Conservation (phyloP, 371 early-diverging fungal species). For the Mucor saturninus region DNA sequence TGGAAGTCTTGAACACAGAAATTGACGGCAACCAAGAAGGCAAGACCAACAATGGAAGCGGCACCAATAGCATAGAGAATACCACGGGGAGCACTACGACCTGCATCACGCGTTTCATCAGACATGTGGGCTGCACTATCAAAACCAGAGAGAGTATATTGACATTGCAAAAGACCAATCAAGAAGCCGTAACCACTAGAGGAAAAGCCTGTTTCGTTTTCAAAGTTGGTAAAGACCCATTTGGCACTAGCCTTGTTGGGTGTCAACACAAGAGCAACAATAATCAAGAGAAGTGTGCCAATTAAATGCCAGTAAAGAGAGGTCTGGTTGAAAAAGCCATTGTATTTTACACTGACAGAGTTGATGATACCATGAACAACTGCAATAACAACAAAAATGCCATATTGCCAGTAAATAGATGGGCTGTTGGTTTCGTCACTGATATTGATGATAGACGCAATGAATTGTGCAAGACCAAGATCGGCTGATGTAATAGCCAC, state of each 20-base stretch:
- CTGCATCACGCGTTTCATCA: conserved; percentile 74
- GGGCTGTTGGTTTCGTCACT: conserved; percentile 39
- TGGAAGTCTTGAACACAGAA: conserved; percentile 50
- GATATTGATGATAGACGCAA: conserved; percentile 52
- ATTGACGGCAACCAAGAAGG: conserved; percentile 45
- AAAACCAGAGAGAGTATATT: conserved; percentile 70
- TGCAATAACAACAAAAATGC: conserved; percentile 52
- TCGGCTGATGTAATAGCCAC: conserved; percentile 59
- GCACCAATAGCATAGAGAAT: conserved; percentile 61
- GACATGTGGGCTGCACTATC: conserved; percentile 80
- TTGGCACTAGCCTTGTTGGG: conserved; percentile 46
- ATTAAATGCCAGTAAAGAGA: conserved; percentile 67
- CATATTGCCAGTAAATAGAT: conserved; percentile 47
- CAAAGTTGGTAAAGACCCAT: conserved; percentile 55
- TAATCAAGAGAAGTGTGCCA: conserved; percentile 61
- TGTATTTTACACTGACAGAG: conserved; percentile 55
- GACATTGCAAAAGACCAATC: conserved; percentile 52
- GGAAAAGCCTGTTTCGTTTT: conserved; percentile 52
- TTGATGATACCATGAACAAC: conserved; percentile 63
- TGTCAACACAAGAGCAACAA: conserved; percentile 58
- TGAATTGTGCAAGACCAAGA: conserved; percentile 55
- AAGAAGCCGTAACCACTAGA: conserved; percentile 49
- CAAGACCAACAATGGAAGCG: conserved; percentile 48
- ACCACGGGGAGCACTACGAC: conserved; percentile 66
- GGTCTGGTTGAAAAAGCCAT: conserved; percentile 59